phyloP scores from a whole-genome alignment of 495 filamentous ascomycete genomes.

The Usnea hakonensis region DNA sequence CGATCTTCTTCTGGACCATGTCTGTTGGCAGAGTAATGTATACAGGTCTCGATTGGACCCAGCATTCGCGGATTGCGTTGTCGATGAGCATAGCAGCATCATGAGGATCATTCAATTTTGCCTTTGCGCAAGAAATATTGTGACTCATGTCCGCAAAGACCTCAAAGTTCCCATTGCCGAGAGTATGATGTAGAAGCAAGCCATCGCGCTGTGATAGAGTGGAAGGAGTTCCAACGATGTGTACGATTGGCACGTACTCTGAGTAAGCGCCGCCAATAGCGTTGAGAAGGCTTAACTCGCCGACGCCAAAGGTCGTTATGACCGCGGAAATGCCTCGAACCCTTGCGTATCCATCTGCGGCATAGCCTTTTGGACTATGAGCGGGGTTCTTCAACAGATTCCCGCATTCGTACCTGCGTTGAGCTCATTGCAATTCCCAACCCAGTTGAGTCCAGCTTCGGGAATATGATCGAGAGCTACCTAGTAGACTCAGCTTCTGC shows the following conservation, averaged over 20 bases:
- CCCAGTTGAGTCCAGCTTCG: constrained; percentile 52
- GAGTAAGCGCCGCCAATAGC: constrained; percentile 59
- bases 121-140: constrained; percentile 61
- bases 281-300: constrained; percentile 62
- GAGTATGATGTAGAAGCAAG: constrained; percentile 81
- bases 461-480: constrained; percentile 55
- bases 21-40: constrained; percentile 85
- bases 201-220: constrained; percentile 45
- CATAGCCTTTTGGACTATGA: constrained; percentile 49
- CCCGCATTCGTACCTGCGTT: constrained; percentile 47
- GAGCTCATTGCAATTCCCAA: constrained; percentile 64
- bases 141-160: constrained; percentile 76
- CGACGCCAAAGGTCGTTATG: constrained; percentile 63
- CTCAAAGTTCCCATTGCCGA: constrained; percentile 84
- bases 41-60: constrained; percentile 63
- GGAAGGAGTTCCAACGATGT: constrained; percentile 57
- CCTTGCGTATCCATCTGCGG: constrained; percentile 65
- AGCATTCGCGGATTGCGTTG: constrained; percentile 71
- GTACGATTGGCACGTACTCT: constrained; percentile 54
- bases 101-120: constrained; percentile 57
- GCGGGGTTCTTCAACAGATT: background rate
- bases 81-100: constrained; percentile 73
- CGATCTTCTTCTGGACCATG: constrained; percentile 71
- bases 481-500: constrained; percentile 23
- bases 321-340: constrained; percentile 58